Conservation (phyloP, 257 asterid species). For the Striga asiatica region DNA sequence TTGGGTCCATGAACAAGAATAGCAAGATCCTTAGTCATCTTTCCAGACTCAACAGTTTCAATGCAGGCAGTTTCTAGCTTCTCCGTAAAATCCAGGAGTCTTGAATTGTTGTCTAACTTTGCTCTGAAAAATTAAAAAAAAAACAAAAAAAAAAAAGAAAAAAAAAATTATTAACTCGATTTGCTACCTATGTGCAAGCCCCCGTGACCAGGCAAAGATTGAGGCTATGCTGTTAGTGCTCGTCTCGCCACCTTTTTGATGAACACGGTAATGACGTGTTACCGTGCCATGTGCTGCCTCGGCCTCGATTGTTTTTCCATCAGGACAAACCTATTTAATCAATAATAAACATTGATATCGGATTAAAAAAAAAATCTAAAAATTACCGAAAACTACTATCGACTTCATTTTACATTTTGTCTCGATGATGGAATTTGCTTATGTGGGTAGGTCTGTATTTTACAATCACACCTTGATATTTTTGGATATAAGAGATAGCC, state of each 20-base stretch:
- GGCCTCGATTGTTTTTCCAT: constrained; percentile 93
- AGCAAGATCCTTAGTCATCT: constrained; percentile 99
- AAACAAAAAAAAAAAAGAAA: too few relatives aligned
- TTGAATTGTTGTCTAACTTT: constrained; percentile 59
- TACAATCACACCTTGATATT: neutral
- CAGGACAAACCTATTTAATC: constrained; percentile 75
- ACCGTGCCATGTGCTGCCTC: constrained; percentile 99
- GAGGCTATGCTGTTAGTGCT: constrained; percentile 99
- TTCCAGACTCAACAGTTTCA: constrained; percentile 75
- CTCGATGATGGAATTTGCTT: too few relatives aligned
- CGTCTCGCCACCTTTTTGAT: constrained; percentile 95
- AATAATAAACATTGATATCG: neutral
- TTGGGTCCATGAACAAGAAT: constrained; percentile 74
- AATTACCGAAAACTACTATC: too few relatives aligned
- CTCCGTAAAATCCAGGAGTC: constrained; percentile 63
- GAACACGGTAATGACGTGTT: constrained; percentile 91
- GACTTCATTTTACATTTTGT: too few relatives aligned
- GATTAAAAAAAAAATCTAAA: neutral
- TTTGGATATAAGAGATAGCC: too few relatives aligned
- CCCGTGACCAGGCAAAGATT: constrained; percentile 97
- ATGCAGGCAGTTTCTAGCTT: constrained; percentile 84
- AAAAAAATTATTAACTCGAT: neutral
- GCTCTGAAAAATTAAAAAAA: constrained; percentile 38
- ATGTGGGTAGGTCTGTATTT: too few relatives aligned
- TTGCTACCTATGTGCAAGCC: constrained; percentile 92